Evolutionary conservation across 2,329 filamentous ascomycete genomes (phyloP).

Genomic region (Ophiosphaerella korrae): DNA sequence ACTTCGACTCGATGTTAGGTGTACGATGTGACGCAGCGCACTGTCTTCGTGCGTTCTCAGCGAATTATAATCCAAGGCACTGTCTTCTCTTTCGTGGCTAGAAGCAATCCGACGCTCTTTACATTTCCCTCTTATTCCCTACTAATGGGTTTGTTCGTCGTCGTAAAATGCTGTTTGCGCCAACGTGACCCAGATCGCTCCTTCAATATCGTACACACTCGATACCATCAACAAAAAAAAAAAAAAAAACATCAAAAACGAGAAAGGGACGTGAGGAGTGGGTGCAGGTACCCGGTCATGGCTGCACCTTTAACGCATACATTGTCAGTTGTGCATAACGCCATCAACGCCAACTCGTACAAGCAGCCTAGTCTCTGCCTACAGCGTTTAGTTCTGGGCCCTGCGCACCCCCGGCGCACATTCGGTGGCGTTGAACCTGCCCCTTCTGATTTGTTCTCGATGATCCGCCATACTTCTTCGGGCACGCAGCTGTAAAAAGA

Average conservation of each 20-base stretch:
- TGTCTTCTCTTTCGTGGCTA: no score
- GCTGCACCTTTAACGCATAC: constrained; percentile 11
- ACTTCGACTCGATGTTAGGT: not conserved
- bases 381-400: not conserved
- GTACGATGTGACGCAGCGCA: not conserved
- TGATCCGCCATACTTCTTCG: not conserved
- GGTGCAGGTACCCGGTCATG: not conserved
- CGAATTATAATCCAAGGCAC: not conserved
- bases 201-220: not conserved
- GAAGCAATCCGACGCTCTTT: not conserved
- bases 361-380: constrained; percentile 10
- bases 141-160: no score
- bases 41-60: not conserved
- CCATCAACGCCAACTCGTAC: constrained; percentile 10
- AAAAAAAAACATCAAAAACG: not conserved
- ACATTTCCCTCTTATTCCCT: not conserved
- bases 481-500: not conserved
- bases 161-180: not conserved
- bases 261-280: not conserved
- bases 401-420: not conserved
- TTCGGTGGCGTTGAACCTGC: not conserved
- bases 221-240: not conserved
- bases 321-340: constrained; percentile 2
- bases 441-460: not conserved
- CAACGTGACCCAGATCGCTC: not conserved